Evolutionary conservation across 371 early-diverging fungal species (phyloP).

Genomic region (Mucor lusitanicus): DNA sequence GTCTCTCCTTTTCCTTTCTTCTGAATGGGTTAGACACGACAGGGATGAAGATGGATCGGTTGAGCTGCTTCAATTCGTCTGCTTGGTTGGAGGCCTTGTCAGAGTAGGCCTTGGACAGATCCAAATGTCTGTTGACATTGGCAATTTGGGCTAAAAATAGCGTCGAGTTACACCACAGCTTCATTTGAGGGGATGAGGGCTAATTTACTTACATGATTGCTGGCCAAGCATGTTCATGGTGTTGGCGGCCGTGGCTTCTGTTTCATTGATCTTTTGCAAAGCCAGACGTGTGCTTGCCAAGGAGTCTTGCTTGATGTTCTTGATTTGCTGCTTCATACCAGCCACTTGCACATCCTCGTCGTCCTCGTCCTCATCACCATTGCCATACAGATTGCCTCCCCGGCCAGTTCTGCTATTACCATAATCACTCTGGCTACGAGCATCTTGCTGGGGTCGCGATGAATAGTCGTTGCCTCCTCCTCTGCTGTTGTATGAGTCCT

Average conservation of each 20-base stretch:
- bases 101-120: conserved; percentile 72
- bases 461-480: neutral
- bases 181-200: neutral
- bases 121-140: conserved; percentile 72
- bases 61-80: conserved; percentile 74
- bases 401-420: neutral
- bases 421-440: neutral
- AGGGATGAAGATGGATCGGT: conserved; percentile 78
- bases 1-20: conserved; percentile 58
- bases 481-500: neutral
- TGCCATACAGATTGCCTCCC: neutral
- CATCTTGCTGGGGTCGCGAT: neutral
- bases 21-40: conserved; percentile 68
- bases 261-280: conserved; percentile 62
- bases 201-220: conserved; percentile 56
- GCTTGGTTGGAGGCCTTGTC: conserved; percentile 74
- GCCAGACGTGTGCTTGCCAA: conserved; percentile 75
- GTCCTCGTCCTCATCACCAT: neutral
- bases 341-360: conserved; percentile 68
- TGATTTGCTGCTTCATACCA: conserved; percentile 65
- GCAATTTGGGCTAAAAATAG: conserved; percentile 49
- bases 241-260: conserved; percentile 63
- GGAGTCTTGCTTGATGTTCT: conserved; percentile 72
- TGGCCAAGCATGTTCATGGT: conserved; percentile 69
- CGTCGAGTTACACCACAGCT: conserved; percentile 7